Conservation (phyloP, 2,329 filamentous ascomycete species). For the Plectosphaerella plurivora region DNA sequence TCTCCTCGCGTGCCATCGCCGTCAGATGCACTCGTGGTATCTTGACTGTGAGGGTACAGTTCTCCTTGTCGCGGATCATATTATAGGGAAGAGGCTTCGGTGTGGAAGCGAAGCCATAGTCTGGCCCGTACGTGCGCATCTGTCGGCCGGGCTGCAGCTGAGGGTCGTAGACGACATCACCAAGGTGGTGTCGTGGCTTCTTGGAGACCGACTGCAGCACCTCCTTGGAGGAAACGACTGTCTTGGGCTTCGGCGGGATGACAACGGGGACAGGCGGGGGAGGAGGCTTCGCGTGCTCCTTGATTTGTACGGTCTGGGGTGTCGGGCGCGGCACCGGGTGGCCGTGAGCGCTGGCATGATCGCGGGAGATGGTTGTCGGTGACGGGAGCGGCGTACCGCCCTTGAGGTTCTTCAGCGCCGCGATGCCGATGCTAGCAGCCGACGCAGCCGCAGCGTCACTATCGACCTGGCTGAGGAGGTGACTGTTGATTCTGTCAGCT, state of each 20-base stretch:
- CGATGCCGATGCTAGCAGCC: slow-evolving; percentile 33
- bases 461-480: slow-evolving; percentile 22
- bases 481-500: no score
- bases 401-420: slow-evolving; percentile 47
- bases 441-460: slow-evolving; percentile 15
- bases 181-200: slow-evolving; percentile 73
- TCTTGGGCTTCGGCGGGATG: slow-evolving; percentile 57
- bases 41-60: slow-evolving; percentile 86
- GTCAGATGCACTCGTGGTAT: slow-evolving; percentile 76
- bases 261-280: slow-evolving; percentile 33
- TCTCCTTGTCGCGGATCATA: slow-evolving; percentile 67
- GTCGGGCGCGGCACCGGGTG: slow-evolving; percentile 35
- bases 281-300: slow-evolving; percentile 18
- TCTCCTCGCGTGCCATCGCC: slow-evolving; percentile 68
- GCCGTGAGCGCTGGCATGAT: slow-evolving; percentile 35
- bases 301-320: slow-evolving; percentile 13
- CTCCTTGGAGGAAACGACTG: slow-evolving; percentile 62
- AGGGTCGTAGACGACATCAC: slow-evolving; percentile 77
- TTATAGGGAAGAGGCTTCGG: slow-evolving; percentile 75
- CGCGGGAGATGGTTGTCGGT: slow-evolving; percentile 34
- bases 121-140: slow-evolving; percentile 31
- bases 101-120: slow-evolving; percentile 44
- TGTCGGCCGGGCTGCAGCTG: slow-evolving; percentile 51
- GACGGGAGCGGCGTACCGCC: slow-evolving; percentile 39
- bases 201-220: slow-evolving; percentile 69